Base-by-base conservation (phyloP, 495 filamentous ascomycete species). In the Penicillium nucicola region DNA sequence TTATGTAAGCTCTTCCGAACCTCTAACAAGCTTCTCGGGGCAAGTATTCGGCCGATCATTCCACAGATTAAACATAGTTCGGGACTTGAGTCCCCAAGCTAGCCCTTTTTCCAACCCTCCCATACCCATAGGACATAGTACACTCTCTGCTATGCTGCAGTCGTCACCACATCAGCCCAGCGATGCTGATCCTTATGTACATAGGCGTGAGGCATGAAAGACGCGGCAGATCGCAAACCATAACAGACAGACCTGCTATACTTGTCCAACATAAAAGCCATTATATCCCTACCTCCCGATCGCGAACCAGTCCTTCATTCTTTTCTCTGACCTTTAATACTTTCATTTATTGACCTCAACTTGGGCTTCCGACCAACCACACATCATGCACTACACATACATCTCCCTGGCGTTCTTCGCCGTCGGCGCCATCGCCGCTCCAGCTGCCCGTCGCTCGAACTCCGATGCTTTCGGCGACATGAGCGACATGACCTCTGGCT, bases 381-480 rank as follows among this genome's bases (percentile, higher is more conserved):
- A 36, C 42, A 46, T 41, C 5, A 64, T 65, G 62, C 62, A 55
- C 30, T 31, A 42, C 18, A 51, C 58, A n/a, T 65, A 62, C 40
- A 10, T 65, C 33, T 60, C 62, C 18, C 31, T 65, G 53, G 62
- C 53, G 14, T 15, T 58, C 35, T 50, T 65, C 25, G 62, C 60
- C 56, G 11, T 60, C 38, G 45, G 48, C 28, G 62, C 59, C 17
- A 36, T 45, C n/a, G 62, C 59, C 5, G 56, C 59, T 0, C 62
- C 62, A 4, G 46, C 51, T 13, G 49, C 52, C 25, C 56, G 55
- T 9, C 50, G 46, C 22, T 23, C 52, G 2, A 3, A 18, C 17
- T 31, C 39, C 14, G 37, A 58, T 19, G 48, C 54, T 4, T 60
- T 62, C 35, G 47, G 13, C 1, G 36, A 32, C 12, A 40, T 39